Conservation (phyloP, 2,329 filamentous ascomycete species). For the Capronia coronata region DNA sequence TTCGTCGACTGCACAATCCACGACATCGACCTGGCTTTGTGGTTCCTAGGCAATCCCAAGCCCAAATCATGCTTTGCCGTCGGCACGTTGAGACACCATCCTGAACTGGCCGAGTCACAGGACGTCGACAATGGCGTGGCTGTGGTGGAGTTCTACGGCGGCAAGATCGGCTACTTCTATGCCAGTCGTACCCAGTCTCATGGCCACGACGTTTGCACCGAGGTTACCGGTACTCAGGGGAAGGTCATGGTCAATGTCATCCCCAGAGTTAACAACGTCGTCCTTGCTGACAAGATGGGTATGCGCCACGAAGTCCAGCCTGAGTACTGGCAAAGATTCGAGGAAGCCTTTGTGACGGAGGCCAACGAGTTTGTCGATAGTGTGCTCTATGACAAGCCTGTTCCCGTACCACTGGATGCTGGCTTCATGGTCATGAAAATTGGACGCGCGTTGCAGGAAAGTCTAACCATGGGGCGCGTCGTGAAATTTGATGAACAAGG, state of each 20-base stretch:
- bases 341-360: constrained; percentile 38
- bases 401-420: constrained; percentile 34
- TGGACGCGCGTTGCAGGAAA: constrained; percentile 30
- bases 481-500: constrained; percentile 34
- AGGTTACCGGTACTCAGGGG: constrained; percentile 33
- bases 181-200: constrained; percentile 35
- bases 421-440: constrained; percentile 36
- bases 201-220: constrained; percentile 34
- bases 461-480: constrained; percentile 21
- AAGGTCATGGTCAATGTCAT: constrained; percentile 31
- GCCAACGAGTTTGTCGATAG: constrained; percentile 37
- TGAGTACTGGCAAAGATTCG: constrained; percentile 39
- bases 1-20: constrained; percentile 67
- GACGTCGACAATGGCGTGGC: constrained; percentile 36
- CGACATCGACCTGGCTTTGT: constrained; percentile 60
- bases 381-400: constrained; percentile 34
- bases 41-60: constrained; percentile 51
- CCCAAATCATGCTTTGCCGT: constrained; percentile 33
- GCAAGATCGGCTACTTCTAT: constrained; percentile 34
- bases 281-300: constrained; percentile 32
- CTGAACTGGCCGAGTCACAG: constrained; percentile 31
- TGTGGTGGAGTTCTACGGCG: constrained; percentile 36
- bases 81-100: constrained; percentile 31
- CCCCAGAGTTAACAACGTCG: constrained; percentile 31
- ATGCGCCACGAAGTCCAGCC: constrained; percentile 34